These are phyloP conservation scores for Pyrenophora tritici-repentis DNA, from an alignment of 2,329 filamentous ascomycete species.

Conservation along the genomic window DNA sequence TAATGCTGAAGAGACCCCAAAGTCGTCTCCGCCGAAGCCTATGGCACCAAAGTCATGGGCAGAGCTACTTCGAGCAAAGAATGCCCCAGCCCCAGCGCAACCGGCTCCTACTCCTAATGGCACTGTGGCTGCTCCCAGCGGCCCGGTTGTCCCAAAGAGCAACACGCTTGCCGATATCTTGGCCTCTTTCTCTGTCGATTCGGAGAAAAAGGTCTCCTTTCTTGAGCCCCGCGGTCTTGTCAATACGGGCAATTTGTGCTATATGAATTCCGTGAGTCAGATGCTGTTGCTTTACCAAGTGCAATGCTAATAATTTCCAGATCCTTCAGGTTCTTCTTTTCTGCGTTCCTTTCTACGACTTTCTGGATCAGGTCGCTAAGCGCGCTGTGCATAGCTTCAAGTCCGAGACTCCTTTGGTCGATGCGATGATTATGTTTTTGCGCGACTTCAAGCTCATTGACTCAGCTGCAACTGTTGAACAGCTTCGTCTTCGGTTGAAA, in stretches of 20 bases:
- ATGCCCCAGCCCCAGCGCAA: conserved; percentile 40
- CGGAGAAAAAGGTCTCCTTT: conserved; percentile 72
- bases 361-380: conserved; percentile 84
- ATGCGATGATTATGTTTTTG: conserved; percentile 97
- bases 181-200: conserved; percentile 70
- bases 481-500: conserved; percentile 75
- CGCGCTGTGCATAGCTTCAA: conserved; percentile 90
- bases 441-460: conserved; percentile 87
- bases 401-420: conserved; percentile 88
- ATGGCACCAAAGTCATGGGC: conserved; percentile 67
- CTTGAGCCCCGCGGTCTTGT: conserved; percentile 91
- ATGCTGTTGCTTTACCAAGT: not conserved
- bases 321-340: conserved; percentile 94
- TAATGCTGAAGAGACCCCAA: conserved; percentile 43
- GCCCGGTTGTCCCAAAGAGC: conserved; percentile 54
- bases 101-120: conserved; percentile 33
- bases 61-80: conserved; percentile 65
- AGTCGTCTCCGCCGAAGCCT: conserved; percentile 52
- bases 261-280: conserved; percentile 93
- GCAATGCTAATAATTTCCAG: conserved; percentile 56
- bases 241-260: conserved; percentile 99
- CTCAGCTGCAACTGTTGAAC: conserved; percentile 73
- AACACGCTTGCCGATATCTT: conserved; percentile 78
- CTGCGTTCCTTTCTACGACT: conserved; percentile 92
- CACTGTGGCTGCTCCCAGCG: conserved; percentile 39